Base-by-base conservation (phyloP, 106 monocot genomes). In the Allium fistulosum region DNA sequence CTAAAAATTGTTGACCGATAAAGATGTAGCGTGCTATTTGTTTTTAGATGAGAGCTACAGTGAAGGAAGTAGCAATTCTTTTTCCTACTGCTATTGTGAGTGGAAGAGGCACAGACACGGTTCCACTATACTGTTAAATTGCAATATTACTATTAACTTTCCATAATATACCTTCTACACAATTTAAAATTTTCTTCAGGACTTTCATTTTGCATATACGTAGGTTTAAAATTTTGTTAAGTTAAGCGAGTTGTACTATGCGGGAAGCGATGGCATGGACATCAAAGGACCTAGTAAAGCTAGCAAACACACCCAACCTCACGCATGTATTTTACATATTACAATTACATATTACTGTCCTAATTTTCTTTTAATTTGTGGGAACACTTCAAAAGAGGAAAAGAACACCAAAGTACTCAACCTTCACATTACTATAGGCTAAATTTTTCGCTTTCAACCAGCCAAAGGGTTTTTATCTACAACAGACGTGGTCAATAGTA, bases 261-360 rank as follows among this genome's bases (percentile, higher is more conserved):
- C 87, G 15, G 92, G 92, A 8, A 88, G 92, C 78, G 87, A 92
- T 73, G 93, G 93, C 48, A 86, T 94, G 93, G 93, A 94, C 81
- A 94, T 94, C 26, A 90, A 87, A 71, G 86, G 79, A 47, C 89
- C 90, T 58, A 69, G 64, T 53, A 85, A 77, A 52, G 75, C 53
- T 0, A 67, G 47, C 17, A 82, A 66, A 26, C 67, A 77, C 77
- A 76, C 65, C 50, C 81, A 79, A 71, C 47, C 81, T 62, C 72
- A 83, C 67, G 82, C 76, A 27, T 26, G 78, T 51, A 8, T 27
- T 53, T 53, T 53, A 53, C 52, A 53, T 10, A 53, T 53, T 10
- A 53, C 0, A n/a, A n/a, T 53, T 53, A 53, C 52, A 53, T 10
- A 53, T 53, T 10, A 53, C 0, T 53, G 13, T 53, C 22, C 22